A percentile compares a stretch with the other conserved stretches of the same genome.
Evolutionary conservation across 2,329 filamentous ascomycete genomes (phyloP).

Genomic region (Rugonectria rugulosa): DNA sequence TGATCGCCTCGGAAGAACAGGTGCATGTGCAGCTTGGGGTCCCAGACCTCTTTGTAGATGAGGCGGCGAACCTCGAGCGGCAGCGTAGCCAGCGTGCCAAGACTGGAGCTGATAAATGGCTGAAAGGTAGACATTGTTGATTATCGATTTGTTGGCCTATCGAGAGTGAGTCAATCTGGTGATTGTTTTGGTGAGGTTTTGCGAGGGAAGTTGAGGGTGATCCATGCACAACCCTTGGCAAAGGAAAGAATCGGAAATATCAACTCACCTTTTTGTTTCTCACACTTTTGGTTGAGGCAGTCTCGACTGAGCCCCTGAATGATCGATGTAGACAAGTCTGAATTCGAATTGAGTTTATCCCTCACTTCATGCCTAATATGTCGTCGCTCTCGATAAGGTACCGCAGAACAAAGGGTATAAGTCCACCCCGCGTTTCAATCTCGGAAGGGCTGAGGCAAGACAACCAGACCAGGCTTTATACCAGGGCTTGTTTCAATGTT

Average conservation of each 20-base stretch:
- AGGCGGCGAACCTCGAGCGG: slow-evolving; percentile 10
- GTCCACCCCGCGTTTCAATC: neutral
- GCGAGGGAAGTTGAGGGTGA: neutral
- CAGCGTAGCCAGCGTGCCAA: slow-evolving; percentile 3
- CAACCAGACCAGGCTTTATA: too few species aligned
- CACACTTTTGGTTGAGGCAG: neutral
- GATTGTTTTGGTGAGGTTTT: neutral
- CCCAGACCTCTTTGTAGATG: slow-evolving; percentile 12
- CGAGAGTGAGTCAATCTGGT: neutral
- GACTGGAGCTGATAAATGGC: neutral
- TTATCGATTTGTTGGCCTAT: neutral
- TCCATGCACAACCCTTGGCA: too few species aligned
- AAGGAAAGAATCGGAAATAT: neutral
- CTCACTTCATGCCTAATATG: slow-evolving; percentile 6
- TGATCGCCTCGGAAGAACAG: slow-evolving; percentile 5
- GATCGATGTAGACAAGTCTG: too few species aligned
- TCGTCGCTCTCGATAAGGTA: neutral
- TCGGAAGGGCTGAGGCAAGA: neutral
- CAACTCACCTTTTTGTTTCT: slow-evolving; percentile 2
- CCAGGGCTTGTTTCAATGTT: neutral
- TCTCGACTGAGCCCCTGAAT: neutral
- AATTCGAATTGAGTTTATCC: too few species aligned
- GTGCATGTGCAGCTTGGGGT: slow-evolving; percentile 9
- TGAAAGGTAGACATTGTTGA: neutral
- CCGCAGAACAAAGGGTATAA: neutral